phyloP scores from a whole-genome alignment of 1,284 basidiomycete genomes.

The Ganoderma sp. region DNA sequence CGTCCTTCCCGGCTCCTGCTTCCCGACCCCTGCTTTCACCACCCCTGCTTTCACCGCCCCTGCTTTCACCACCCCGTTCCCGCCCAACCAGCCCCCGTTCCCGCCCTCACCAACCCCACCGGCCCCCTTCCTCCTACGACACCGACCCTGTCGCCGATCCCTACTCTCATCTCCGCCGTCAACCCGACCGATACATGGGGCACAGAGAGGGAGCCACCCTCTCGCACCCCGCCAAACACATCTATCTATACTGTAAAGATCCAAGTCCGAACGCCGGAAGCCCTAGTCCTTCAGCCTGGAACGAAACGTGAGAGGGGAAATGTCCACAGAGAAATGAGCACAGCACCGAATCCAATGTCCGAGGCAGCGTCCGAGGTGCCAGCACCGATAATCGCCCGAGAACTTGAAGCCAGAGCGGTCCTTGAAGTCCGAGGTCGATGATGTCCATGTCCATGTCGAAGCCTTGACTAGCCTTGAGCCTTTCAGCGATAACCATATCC shows the following conservation, averaged over 20 bases:
- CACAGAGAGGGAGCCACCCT: conserved; percentile 2
- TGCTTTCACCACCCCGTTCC: background rate
- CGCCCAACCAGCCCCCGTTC: background rate
- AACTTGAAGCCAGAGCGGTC: background rate
- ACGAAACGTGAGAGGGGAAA: background rate
- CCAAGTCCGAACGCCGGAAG: background rate
- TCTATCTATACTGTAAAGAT: background rate
- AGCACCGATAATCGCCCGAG: background rate
- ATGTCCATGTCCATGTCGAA: too few relatives aligned
- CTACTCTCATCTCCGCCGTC: background rate
- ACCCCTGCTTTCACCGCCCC: too few relatives aligned
- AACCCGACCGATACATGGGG: background rate
- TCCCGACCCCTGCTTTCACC: background rate
- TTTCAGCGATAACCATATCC: background rate
- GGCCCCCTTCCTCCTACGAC: background rate
- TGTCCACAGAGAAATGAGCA: background rate
- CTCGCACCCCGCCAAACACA: background rate
- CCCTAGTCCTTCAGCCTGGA: conserved; percentile 3
- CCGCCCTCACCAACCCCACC: background rate
- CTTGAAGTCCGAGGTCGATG: background rate
- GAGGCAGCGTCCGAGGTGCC: background rate
- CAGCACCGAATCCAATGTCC: background rate
- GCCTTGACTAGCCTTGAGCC: too few relatives aligned
- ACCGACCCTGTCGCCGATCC: too few relatives aligned
- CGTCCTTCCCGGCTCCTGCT: too few relatives aligned